A percentile compares a stretch with the other conserved stretches of the same genome.
These are phyloP conservation scores for Bidens hawaiensis DNA, from an alignment of 140 eudicot genomes.

Conservation along the genomic window DNA sequence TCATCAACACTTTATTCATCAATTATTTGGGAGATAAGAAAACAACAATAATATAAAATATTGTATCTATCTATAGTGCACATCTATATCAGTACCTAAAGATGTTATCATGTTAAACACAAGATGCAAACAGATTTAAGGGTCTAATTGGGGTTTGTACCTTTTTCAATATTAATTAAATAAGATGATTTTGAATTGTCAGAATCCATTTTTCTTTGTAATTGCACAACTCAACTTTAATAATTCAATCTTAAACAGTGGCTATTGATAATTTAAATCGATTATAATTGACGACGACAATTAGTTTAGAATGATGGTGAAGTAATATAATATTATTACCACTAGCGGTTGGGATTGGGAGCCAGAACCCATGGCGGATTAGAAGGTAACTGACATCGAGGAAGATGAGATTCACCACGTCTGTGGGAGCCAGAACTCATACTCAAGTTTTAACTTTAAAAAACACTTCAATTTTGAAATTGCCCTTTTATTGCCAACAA, in stretches of 20 bases:
- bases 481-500: too few relatives aligned
- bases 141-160: background rate
- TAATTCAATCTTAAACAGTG: too few relatives aligned
- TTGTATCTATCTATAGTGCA: background rate
- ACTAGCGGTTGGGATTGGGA: conserved; percentile 51
- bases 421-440: too few relatives aligned
- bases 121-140: background rate
- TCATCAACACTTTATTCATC: too few relatives aligned
- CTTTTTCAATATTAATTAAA: too few relatives aligned
- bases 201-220: too few relatives aligned
- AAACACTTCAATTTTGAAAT: too few relatives aligned
- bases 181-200: too few relatives aligned
- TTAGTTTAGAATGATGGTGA: background rate
- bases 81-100: background rate
- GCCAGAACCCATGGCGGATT: conserved; percentile 54
- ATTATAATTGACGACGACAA: background rate
- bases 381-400: conserved; percentile 35
- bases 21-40: conserved; percentile 2
- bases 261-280: too few relatives aligned
- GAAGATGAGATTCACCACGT: conserved; percentile 34
- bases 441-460: too few relatives aligned
- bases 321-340: conserved; percentile 36
- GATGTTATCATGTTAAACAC: background rate
- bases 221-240: too few relatives aligned
- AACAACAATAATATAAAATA: background rate